Evolutionary conservation across 202 grass and related monocot genomes (phyloP), one percentile per base, ranked within the genome.

Genomic region (Panicum hallii): DNA sequence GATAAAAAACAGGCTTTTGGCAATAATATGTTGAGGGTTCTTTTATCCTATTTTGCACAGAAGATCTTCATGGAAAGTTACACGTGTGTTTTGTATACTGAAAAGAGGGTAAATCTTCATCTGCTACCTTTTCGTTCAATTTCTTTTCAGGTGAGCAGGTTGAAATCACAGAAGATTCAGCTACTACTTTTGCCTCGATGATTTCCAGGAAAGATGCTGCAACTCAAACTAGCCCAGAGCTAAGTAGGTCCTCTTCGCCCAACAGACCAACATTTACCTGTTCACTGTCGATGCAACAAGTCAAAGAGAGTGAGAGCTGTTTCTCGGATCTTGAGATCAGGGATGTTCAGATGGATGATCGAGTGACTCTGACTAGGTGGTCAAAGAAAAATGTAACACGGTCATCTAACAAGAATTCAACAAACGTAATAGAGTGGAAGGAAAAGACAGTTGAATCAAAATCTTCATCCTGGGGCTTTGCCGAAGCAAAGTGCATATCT

Each of bases 191-290:
- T 11, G 50, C 69, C 10, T 70, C 82, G 58, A 42, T 69, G 66
- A 28, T 90, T 75, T 53, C 22, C 16, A 88, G 83, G 75, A 97
- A 97, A 79, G 85, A 94, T 65, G 73, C 82, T 17, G 88, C 87
- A 53, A 97, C 94, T 67, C 94, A 97, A 90, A 97, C 91, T 71
- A 97, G 91, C 42, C 89, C 94, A n/a, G 88, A 90, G 41, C 80
- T 82, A 82, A 97, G 91, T 80, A 67, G 81, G 45, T 77, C 65
- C 12, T 82, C 91, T 67, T 97, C 91, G 6, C 88, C 88, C 11
- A 90, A 77, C 56, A 87, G 85, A 43, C 70, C 77, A 63, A 42
- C 68, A 49, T 87, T 82, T 71, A 80, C 81, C 48, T 40, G 30
- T 57, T 90, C 83, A 16, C 40, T 75, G 38, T 82, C 74, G 22